A percentile compares a stretch with the other conserved stretches of the same genome.
Evolutionary conservation across 768 basidiomycete species (phyloP).

Genomic region (Dentipellis fragilis): DNA sequence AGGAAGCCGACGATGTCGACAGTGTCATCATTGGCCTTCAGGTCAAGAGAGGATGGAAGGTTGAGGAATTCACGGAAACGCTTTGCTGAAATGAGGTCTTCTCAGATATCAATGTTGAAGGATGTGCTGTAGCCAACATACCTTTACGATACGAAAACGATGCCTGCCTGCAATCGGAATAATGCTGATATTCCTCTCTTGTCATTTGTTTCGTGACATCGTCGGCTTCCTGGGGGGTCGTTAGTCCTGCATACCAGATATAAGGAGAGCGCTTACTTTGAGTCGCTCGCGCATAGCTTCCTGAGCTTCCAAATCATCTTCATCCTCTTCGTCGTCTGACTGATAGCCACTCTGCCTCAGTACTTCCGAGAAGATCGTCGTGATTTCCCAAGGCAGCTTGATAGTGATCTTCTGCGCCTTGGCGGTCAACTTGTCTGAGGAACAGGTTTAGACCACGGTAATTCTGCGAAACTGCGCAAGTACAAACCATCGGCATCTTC

Average conservation of each 20-base stretch:
- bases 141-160: slow-evolving; percentile 97
- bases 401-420: slow-evolving; percentile 92
- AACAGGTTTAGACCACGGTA: not conserved
- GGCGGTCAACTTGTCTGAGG: slow-evolving; percentile 61
- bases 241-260: not conserved
- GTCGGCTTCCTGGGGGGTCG: slow-evolving; percentile 66
- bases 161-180: slow-evolving; percentile 93
- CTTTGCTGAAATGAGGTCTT: slow-evolving; percentile 45
- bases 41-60: slow-evolving; percentile 75
- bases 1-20: slow-evolving; percentile 96
- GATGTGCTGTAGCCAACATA: slow-evolving; percentile 21
- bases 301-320: slow-evolving; percentile 92
- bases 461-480: not conserved
- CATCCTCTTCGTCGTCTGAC: slow-evolving; percentile 92
- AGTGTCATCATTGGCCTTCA: slow-evolving; percentile 89
- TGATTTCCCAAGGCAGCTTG: slow-evolving; percentile 93
- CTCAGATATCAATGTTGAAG: not conserved
- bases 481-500: slow-evolving; percentile 73
- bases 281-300: slow-evolving; percentile 87
- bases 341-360: slow-evolving; percentile 36
- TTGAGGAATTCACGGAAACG: slow-evolving; percentile 94
- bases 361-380: slow-evolving; percentile 85
- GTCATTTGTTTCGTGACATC: slow-evolving; percentile 94
- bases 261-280: slow-evolving; percentile 33
- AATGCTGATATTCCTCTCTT: slow-evolving; percentile 92